Percentiles rank a stretch among this genome's conserved stretches.
Evolutionary conservation across 345 rosid genomes (phyloP).

Genomic region (Arabidopsis suecica): DNA sequence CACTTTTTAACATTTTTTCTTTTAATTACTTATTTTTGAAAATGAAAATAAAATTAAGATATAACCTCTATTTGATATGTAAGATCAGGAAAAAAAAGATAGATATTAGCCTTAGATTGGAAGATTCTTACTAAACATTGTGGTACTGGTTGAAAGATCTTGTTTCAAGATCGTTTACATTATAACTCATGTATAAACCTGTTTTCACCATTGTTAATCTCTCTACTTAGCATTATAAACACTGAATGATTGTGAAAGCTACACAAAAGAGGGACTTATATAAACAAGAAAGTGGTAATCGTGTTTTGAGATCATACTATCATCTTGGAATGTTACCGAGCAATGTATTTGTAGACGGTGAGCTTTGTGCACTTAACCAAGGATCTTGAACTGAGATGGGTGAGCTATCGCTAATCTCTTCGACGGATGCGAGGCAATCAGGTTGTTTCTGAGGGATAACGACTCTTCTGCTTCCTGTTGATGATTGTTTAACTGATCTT

Average conservation of each 20-base stretch:
- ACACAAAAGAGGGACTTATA: conserved; percentile 26
- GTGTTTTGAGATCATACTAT: conserved; percentile 22
- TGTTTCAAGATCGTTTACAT: conserved; percentile 36
- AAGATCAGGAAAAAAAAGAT: too few relatives aligned
- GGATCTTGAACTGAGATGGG: conserved; percentile 78
- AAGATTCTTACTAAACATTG: conserved; percentile 6
- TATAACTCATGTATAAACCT: conserved; percentile 10
- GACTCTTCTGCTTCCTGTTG: conserved; percentile 50
- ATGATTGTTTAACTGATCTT: conserved; percentile 45
- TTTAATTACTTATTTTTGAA: too few relatives aligned
- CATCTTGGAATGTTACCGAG: conserved; percentile 59
- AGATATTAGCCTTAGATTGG: neutral
- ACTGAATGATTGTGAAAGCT: conserved; percentile 26
- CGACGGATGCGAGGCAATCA: conserved; percentile 49
- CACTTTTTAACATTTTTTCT: too few relatives aligned
- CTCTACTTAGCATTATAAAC: conserved; percentile 32
- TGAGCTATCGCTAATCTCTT: conserved; percentile 59
- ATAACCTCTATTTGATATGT: too few relatives aligned
- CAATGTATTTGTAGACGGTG: conserved; percentile 81
- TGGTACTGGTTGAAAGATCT: conserved; percentile 30
- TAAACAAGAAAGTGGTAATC: conserved; percentile 34
- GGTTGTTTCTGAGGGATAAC: conserved; percentile 45
- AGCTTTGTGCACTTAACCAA: conserved; percentile 87
- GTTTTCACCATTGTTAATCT: conserved; percentile 15
- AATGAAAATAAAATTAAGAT: too few relatives aligned